These are phyloP conservation scores for Zymoseptoria crescenta DNA, from an alignment of 2,329 filamentous ascomycete genomes.

Conservation along the genomic window DNA sequence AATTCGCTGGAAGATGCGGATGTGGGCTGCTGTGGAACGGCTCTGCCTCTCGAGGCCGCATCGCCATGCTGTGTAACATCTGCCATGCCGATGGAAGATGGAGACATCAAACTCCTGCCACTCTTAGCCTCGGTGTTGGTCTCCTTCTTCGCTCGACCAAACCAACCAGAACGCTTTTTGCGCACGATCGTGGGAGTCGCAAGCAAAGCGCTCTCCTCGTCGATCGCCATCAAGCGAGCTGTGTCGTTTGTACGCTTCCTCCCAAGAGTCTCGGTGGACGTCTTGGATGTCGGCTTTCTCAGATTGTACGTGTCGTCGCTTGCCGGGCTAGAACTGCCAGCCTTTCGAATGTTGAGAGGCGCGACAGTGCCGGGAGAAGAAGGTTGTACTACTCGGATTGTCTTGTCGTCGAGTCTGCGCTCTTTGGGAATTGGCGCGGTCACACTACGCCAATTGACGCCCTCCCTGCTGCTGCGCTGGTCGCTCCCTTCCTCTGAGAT, in stretches of 20 bases:
- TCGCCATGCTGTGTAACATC: neutral
- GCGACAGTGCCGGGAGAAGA: slow-evolving; percentile 45
- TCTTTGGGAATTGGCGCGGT: slow-evolving; percentile 34
- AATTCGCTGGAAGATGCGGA: slow-evolving; percentile 36
- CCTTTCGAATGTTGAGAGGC: slow-evolving; percentile 51
- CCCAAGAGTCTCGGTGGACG: slow-evolving; percentile 16
- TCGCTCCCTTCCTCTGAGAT: slow-evolving; percentile 44
- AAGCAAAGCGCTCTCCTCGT: slow-evolving; percentile 22
- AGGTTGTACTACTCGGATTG: slow-evolving; percentile 51
- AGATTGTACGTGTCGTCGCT: slow-evolving; percentile 12
- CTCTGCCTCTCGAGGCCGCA: neutral
- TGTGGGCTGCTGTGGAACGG: slow-evolving; percentile 14
- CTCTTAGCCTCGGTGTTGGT: slow-evolving; percentile 1
- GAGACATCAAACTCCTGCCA: neutral
- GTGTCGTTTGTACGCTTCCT: slow-evolving; percentile 14
- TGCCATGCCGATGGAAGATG: neutral
- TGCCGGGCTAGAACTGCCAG: slow-evolving; percentile 24
- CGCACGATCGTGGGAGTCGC: slow-evolving; percentile 18
- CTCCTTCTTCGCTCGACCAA: slow-evolving; percentile 29
- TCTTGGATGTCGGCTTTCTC: slow-evolving; percentile 10
- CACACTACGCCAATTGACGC: slow-evolving; percentile 33
- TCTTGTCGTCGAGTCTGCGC: slow-evolving; percentile 32
- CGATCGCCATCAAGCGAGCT: slow-evolving; percentile 19
- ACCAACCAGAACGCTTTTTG: slow-evolving; percentile 43
- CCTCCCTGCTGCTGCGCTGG: slow-evolving; percentile 25